Evolutionary conservation across 306 rosid species (phyloP).

Genomic region (Cicer cuneatum): DNA sequence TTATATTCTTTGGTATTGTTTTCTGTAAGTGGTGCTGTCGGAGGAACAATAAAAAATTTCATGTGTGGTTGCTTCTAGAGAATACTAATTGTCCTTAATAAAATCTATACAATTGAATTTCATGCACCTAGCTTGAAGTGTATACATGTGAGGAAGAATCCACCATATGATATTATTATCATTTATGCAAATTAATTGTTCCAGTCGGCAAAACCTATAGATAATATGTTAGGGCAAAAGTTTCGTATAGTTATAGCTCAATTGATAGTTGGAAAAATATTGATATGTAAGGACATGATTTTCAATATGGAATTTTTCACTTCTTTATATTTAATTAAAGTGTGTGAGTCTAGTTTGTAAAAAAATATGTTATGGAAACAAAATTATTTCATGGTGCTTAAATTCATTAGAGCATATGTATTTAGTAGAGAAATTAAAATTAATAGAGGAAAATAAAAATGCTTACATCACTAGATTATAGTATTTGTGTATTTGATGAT

Average conservation of each 20-base stretch:
- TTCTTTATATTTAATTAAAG: too few species aligned
- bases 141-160: background rate
- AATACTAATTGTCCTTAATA: background rate
- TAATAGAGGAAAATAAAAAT: background rate
- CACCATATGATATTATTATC: background rate
- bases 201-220: conserved; percentile 51
- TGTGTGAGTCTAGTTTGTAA: too few species aligned
- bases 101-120: background rate
- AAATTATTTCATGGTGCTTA: conserved; percentile 11
- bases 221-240: too few species aligned
- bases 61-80: conserved; percentile 22
- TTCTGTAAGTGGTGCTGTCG: conserved; percentile 40
- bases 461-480: background rate
- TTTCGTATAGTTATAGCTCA: too few species aligned
- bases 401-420: background rate
- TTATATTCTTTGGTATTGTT: conserved; percentile 27
- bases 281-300: too few species aligned
- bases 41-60: background rate
- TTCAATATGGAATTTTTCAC: too few species aligned
- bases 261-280: too few species aligned
- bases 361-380: conserved; percentile 12
- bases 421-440: background rate
- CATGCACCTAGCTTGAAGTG: background rate
- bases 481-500: background rate
- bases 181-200: conserved; percentile 16